Evolutionary conservation across 257 asterid species (phyloP), one percentile per base, ranked within the genome.

Genomic region (Apocynum venetum): DNA sequence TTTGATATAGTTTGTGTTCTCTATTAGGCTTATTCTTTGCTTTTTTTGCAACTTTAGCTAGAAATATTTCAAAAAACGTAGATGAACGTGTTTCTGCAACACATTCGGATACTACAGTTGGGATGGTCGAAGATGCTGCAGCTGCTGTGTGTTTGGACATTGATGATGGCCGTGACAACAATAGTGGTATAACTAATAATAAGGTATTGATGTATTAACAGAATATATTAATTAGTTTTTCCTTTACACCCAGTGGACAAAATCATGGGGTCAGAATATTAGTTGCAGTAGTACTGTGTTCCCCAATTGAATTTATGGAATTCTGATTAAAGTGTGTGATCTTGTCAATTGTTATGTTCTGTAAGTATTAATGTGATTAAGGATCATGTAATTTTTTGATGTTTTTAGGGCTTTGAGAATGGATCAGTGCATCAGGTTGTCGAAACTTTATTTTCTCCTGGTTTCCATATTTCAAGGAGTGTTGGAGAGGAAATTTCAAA

Each of bases 361-460:
- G 35, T 40, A 36, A n/a, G 38, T 25, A 17, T 4, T 68, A n/a
- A 55, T 3, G 43, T 14, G 5, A 76, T 13, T n/a, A 72, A 14
- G 20, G 38, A 36, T 14, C 43, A 13, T 79, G 76, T 77, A 77
- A 78, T 76, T 74, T 43, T 82, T 51, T 75, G 47, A 56, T 40
- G 64, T 79, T 7, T 55, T 17, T 65, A 96, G 99, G 88, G 78
- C 36, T 86, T 73, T 77, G 86, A 83, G 44, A 83, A 82, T 84
- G 89, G 77, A 84, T 72, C 80, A 60, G 79, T 77, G 77, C 75
- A 83, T 82, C 84, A 82, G 72, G 86, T 31, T 60, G 78, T 81
- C 38, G 96, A 84, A 25, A 89, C 97, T 83, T 88, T 96, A 83
- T 96, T 96, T 87, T 96, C 99, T 79, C 99, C 98, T 15, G 83